Conservation (phyloP, 306 rosid genomes). For the Morella rubra region DNA sequence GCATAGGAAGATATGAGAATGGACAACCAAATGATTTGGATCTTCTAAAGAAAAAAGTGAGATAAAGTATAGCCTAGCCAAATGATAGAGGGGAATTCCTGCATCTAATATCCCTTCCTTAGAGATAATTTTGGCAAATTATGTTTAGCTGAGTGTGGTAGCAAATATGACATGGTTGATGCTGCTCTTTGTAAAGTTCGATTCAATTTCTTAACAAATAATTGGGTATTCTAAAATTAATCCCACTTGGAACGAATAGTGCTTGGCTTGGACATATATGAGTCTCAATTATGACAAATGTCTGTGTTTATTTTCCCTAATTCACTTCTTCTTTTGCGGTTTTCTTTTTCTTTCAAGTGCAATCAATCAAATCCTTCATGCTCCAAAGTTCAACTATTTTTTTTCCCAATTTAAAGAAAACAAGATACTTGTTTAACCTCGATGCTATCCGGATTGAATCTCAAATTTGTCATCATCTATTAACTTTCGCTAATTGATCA, state of each 20-base stretch:
- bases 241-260: background rate
- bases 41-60: constrained; percentile 57
- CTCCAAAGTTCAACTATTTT: background rate
- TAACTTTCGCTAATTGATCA: no score
- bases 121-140: constrained; percentile 31
- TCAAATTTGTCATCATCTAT: no score
- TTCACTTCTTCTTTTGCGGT: background rate
- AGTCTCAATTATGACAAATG: background rate
- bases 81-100: background rate
- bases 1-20: constrained; percentile 32
- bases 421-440: background rate
- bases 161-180: background rate
- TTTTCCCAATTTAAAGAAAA: background rate
- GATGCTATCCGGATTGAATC: background rate
- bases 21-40: constrained; percentile 60
- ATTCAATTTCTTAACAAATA: background rate
- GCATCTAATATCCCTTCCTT: constrained; percentile 13
- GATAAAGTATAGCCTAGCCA: constrained; percentile 25
- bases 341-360: background rate
- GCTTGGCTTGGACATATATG: background rate
- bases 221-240: background rate
- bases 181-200: background rate
- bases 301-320: background rate
- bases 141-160: constrained; percentile 16
- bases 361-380: background rate